phyloP scores from a whole-genome alignment of 2,329 filamentous ascomycete genomes.

The Ceratocystis variospora region DNA sequence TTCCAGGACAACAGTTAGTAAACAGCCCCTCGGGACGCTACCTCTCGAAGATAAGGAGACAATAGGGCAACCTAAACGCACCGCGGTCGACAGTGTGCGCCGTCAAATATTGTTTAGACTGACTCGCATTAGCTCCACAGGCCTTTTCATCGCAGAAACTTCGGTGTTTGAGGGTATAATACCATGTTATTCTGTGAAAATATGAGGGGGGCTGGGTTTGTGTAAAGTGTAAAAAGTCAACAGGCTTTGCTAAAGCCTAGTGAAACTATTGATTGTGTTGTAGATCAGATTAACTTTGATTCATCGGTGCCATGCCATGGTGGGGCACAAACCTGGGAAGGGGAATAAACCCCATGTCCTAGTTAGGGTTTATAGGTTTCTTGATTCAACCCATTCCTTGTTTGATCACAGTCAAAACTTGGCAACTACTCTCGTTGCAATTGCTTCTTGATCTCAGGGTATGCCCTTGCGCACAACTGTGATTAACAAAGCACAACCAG shows the following conservation, averaged over 20 bases:
- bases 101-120: conserved; percentile 98
- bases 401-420: not conserved
- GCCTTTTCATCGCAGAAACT: not conserved
- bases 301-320: conserved; percentile 2
- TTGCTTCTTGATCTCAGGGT: too few species aligned
- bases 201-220: conserved; percentile 3
- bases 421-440: too few species aligned
- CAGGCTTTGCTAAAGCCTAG: not conserved
- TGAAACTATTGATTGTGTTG: not conserved
- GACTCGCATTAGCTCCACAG: conserved; percentile 6
- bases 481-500: not conserved
- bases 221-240: not conserved
- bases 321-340: conserved; percentile 6
- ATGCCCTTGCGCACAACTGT: too few species aligned
- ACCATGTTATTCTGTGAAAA: conserved; percentile 6
- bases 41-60: not conserved
- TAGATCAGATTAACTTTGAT: conserved; percentile 5
- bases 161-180: not conserved
- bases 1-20: conserved; percentile 20
- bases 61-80: conserved; percentile 28
- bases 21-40: not conserved
- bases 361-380: not conserved
- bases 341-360: not conserved
- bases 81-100: conserved; percentile 81
- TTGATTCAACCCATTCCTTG: not conserved